Evolutionary conservation across 139 green algal species (phyloP).

Genomic region (Chlorella sp.): DNA sequence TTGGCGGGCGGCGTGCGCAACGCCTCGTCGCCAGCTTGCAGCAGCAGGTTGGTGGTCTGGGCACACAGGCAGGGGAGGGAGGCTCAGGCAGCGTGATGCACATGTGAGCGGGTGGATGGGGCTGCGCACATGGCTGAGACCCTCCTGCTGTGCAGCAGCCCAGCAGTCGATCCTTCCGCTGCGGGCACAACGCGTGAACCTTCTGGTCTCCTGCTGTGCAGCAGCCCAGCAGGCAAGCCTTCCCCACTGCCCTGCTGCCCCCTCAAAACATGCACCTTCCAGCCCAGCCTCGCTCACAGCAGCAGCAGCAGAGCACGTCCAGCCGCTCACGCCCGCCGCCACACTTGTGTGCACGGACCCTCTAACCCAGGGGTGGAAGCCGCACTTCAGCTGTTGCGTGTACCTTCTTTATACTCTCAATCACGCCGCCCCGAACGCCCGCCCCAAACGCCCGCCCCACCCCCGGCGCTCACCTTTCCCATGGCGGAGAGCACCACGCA

Average conservation of each 20-base stretch:
- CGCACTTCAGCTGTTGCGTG: no score
- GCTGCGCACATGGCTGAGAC: no score
- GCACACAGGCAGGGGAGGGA: not conserved
- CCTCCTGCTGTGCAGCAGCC: no score
- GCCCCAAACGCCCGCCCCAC: not conserved
- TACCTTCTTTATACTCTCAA: not conserved
- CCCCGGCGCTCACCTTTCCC: conserved; percentile 84
- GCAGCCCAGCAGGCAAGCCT: no score
- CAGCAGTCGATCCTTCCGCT: no score
- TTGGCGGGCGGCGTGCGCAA: conserved; percentile 60
- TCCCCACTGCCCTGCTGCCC: no score
- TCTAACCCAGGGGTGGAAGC: no score
- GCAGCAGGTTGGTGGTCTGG: conserved; percentile 96
- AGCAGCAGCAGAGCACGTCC: not conserved
- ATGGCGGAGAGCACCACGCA: conserved; percentile 97
- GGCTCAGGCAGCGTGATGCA: not conserved
- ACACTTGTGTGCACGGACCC: no score
- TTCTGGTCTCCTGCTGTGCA: no score
- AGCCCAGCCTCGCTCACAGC: not conserved
- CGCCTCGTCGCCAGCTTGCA: conserved; percentile 85
- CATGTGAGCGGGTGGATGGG: no score
- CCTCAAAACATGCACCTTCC: not conserved
- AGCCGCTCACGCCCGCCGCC: not conserved
- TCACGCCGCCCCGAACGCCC: not conserved
- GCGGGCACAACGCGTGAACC: no score